phyloP scores from a whole-genome alignment of 176 grass and related monocot genomes.

The Musa itinerans region DNA sequence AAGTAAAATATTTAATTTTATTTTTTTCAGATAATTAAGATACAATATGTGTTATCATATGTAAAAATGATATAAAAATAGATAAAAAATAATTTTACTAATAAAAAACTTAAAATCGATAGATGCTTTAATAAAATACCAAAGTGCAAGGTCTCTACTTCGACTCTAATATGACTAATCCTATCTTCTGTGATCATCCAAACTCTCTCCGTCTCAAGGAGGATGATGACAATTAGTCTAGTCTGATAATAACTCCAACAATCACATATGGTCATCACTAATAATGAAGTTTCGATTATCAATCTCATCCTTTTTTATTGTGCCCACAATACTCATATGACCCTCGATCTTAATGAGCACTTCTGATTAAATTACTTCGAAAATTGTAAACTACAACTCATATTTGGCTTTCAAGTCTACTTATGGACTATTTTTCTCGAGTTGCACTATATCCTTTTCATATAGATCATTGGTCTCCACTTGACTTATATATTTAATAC shows the following conservation, averaged over 20 bases:
- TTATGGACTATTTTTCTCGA: slow-evolving; percentile 77
- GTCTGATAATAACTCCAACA: slow-evolving; percentile 58
- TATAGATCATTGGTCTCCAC: slow-evolving; percentile 69
- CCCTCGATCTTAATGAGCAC: slow-evolving; percentile 48
- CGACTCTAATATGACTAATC: background rate
- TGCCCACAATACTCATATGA: slow-evolving; percentile 75
- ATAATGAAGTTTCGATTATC: slow-evolving; percentile 35
- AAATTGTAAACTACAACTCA: slow-evolving; percentile 87
- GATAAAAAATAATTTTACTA: too few species aligned
- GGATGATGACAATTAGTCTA: slow-evolving; percentile 51
- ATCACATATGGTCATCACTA: slow-evolving; percentile 37
- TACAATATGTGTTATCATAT: too few species aligned
- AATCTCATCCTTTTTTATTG: slow-evolving; percentile 86
- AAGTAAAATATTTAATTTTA: too few species aligned
- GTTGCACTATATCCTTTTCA: slow-evolving; percentile 88
- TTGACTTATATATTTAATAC: slow-evolving; percentile 61
- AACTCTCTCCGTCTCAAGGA: slow-evolving; percentile 38
- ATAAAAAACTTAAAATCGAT: too few species aligned
- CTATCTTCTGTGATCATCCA: slow-evolving; percentile 6
- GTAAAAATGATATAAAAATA: too few species aligned
- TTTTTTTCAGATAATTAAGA: too few species aligned
- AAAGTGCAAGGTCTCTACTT: slow-evolving; percentile 20
- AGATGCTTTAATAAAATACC: background rate
- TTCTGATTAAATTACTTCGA: slow-evolving; percentile 91
- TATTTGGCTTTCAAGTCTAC: slow-evolving; percentile 79